phyloP scores from a whole-genome alignment of 176 grass and related monocot genomes.

The sorghum (Sorghum bicolor) region DNA sequence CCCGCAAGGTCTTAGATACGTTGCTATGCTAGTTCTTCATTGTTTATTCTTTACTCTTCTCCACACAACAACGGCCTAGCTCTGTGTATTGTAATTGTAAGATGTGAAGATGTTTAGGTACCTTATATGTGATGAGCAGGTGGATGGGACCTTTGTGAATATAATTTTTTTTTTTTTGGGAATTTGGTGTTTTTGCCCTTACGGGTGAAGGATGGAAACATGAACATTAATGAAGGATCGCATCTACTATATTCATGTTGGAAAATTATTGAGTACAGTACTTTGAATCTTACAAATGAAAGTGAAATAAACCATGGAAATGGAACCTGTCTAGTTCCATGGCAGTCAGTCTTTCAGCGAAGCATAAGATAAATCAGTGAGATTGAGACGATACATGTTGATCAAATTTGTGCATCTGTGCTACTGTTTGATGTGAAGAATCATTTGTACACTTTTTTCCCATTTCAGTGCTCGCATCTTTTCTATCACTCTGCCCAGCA shows the following conservation, averaged over 20 bases:
- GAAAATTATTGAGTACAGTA: neutral
- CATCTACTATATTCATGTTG: neutral
- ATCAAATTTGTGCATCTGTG: neutral
- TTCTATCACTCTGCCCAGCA: neutral
- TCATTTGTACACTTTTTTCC: neutral
- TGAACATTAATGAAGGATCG: neutral
- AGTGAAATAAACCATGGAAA: too few species aligned
- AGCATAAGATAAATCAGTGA: neutral
- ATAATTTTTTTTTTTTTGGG: neutral
- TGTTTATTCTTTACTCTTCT: neutral
- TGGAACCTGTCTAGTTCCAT: too few species aligned
- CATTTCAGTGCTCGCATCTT: neutral
- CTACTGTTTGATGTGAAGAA: neutral
- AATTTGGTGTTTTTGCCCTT: too few species aligned
- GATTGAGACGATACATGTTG: neutral
- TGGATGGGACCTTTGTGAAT: neutral
- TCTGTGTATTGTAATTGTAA: neutral
- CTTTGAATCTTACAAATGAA: too few species aligned
- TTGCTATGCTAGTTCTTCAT: neutral
- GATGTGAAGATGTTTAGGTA: neutral
- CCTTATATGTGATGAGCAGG: neutral
- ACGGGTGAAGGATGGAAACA: neutral
- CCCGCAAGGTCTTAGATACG: slow-evolving; percentile 27
- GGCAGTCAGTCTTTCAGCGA: neutral
- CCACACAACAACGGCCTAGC: neutral